Evolutionary conservation across 352 stramenopile genomes (phyloP).

Genomic region (Phytophthora citrophthora): DNA sequence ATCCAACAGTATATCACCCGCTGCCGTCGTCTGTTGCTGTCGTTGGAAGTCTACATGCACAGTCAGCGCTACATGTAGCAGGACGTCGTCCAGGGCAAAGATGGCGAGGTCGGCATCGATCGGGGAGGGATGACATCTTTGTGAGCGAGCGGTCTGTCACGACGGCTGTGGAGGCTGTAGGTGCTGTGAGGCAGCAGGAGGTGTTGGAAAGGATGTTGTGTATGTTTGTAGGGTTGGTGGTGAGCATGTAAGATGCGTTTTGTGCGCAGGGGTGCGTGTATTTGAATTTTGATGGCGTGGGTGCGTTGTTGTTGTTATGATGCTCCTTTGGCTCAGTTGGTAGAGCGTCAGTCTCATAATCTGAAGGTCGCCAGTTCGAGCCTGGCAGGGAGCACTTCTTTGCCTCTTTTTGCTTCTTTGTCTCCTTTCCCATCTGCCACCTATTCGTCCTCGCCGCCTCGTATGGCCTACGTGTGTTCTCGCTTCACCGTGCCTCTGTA

Average conservation of each 20-base stretch:
- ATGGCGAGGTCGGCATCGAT: no score
- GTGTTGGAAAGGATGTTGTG: no score
- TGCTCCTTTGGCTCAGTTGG: conserved; percentile 12
- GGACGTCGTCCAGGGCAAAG: no score
- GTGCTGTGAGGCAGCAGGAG: no score
- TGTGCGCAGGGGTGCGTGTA: neutral
- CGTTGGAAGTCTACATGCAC: no score
- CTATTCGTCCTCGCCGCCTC: neutral
- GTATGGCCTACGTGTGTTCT: neutral
- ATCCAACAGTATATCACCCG: no score
- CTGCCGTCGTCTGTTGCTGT: no score
- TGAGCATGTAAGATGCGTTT: neutral
- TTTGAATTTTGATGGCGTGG: neutral
- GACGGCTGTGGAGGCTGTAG: no score
- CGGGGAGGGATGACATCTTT: no score
- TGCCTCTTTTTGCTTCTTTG: conserved; percentile 4
- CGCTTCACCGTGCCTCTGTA: neutral
- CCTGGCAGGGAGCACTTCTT: conserved; percentile 37
- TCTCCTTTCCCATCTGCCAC: neutral
- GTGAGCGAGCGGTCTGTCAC: no score
- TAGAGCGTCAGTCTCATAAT: conserved; percentile 33
- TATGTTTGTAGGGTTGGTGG: no score
- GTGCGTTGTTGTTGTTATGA: neutral
- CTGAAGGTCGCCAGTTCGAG: conserved; percentile 41
- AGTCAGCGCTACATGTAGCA: no score